Conservation (phyloP, 371 early-diverging fungal genomes). For the Catenaria anguillulae region DNA sequence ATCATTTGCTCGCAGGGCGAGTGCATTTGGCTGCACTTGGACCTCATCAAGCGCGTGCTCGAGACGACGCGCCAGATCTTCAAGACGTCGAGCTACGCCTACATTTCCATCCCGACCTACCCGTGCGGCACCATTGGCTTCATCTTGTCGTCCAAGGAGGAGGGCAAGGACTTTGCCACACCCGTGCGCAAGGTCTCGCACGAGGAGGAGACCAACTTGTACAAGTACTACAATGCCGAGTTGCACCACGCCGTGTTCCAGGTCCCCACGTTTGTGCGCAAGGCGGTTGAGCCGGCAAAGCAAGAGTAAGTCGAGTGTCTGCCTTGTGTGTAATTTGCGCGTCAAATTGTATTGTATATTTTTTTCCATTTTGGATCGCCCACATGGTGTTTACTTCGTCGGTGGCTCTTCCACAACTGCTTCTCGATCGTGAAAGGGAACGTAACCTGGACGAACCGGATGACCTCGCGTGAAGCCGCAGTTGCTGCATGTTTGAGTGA, state of each 20-base stretch:
- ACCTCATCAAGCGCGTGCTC: conserved; percentile 73
- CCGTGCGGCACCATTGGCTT: conserved; percentile 94
- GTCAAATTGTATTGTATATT: too few species aligned
- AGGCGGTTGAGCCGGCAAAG: conserved; percentile 22
- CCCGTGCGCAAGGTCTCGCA: conserved; percentile 62
- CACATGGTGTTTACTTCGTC: too few species aligned
- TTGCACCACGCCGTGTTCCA: conserved; percentile 84
- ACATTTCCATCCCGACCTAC: conserved; percentile 87
- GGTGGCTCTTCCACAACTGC: too few species aligned
- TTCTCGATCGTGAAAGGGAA: background rate
- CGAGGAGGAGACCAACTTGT: conserved; percentile 62
- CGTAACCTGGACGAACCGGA: background rate
- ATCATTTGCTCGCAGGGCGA: conserved; percentile 92
- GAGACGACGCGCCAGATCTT: conserved; percentile 59
- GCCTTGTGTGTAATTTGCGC: too few species aligned
- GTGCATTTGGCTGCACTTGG: conserved; percentile 92
- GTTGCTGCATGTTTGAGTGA: background rate
- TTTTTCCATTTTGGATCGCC: too few species aligned
- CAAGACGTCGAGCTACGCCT: conserved; percentile 82
- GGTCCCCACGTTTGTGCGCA: conserved; percentile 70
- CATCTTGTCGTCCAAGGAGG: conserved; percentile 74
- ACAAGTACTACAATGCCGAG: conserved; percentile 82
- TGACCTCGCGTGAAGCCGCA: background rate
- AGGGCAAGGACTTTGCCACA: conserved; percentile 44
- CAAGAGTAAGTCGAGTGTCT: too few species aligned